Conservation (phyloP, 345 rosid genomes). For the Hibiscus trionum region DNA sequence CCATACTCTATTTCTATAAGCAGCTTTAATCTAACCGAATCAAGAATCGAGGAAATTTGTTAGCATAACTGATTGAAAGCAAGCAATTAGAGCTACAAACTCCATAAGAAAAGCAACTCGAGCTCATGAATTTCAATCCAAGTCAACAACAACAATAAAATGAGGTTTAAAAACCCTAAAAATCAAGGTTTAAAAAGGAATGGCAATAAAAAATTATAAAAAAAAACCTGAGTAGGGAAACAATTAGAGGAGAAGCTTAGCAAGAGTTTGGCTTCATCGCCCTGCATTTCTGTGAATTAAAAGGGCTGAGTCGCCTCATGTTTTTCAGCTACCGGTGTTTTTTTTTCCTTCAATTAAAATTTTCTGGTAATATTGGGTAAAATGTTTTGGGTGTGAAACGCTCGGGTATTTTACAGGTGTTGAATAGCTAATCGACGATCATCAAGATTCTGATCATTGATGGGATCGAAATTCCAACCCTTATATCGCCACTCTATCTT, state of each 20-base stretch:
- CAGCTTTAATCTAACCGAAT: conserved; percentile 61
- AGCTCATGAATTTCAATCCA: background rate
- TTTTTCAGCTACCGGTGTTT: background rate
- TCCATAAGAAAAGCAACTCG: conserved; percentile 5
- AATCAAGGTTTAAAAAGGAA: background rate
- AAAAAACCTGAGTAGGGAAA: conserved; percentile 38
- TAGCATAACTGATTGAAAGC: background rate
- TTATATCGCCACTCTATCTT: background rate
- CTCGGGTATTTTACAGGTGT: conserved; percentile 8
- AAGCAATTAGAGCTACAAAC: background rate
- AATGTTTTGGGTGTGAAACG: background rate
- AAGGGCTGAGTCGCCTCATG: background rate
- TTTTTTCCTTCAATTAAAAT: no score
- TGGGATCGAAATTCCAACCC: background rate
- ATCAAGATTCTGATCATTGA: background rate
- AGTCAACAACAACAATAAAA: conserved; percentile 2
- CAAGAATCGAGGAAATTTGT: background rate
- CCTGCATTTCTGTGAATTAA: conserved; percentile 40
- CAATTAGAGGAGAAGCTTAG: conserved; percentile 51
- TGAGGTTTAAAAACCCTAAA: conserved; percentile 9
- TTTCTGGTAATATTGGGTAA: no score
- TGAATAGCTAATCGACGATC: background rate
- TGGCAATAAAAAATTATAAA: background rate
- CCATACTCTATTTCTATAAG: conserved; percentile 82
- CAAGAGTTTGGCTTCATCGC: conserved; percentile 65